Percentiles rank a stretch among this genome's conserved stretches.
Evolutionary conservation across 805 yeast genomes (phyloP).

Genomic region (Wickerhamiella slavikovae): DNA sequence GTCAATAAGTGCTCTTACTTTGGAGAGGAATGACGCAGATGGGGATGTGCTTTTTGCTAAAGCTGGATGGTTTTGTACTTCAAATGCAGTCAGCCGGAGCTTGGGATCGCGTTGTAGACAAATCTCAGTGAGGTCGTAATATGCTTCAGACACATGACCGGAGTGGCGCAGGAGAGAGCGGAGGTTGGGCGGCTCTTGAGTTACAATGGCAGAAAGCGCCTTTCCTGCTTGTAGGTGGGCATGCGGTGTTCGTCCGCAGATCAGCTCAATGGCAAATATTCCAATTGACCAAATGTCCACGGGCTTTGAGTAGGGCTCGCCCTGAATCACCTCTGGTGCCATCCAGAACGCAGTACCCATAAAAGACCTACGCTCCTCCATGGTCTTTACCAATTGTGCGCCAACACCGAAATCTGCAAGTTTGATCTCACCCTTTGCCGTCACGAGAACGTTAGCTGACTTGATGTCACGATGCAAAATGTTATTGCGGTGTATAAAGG

Average conservation of each 20-base stretch:
- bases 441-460: conserved; percentile 68
- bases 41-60: too few species aligned
- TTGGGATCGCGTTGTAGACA: too few species aligned
- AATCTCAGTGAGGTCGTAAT: too few species aligned
- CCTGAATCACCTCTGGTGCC: conserved; percentile 89
- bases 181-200: too few species aligned
- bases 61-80: too few species aligned
- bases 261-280: conserved; percentile 70
- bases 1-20: too few species aligned
- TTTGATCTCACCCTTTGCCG: conserved; percentile 49
- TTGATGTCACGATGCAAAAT: conserved; percentile 82
- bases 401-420: conserved; percentile 89
- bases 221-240: conserved; percentile 56
- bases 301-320: conserved; percentile 53
- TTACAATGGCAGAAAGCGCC: conserved; percentile 52
- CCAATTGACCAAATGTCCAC: conserved; percentile 96
- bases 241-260: conserved; percentile 67
- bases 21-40: too few species aligned
- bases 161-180: too few species aligned
- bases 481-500: conserved; percentile 50
- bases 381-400: conserved; percentile 46
- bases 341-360: conserved; percentile 97
- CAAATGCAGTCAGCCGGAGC: too few species aligned
- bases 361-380: conserved; percentile 42
- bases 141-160: too few species aligned